Base-by-base conservation (phyloP, 2,329 filamentous ascomycete species). In the Aschersonia sp. region DNA sequence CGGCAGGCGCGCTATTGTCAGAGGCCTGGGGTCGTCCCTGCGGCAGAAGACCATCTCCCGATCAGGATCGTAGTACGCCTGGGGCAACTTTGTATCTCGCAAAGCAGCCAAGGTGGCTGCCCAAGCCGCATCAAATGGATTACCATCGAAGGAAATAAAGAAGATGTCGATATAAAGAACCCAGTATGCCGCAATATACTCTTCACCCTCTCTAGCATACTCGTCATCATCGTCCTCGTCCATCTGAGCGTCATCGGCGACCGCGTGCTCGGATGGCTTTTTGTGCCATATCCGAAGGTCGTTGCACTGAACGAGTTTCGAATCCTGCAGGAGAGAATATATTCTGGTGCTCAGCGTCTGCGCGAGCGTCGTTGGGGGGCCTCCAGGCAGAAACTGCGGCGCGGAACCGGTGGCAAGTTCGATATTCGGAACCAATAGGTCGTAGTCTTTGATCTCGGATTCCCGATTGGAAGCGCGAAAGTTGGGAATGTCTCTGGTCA, bases 101-200 rank as follows among this genome's bases (percentile, higher is more conserved):
- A 98, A 68, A 6, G 92, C 90, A 7, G 89, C 86, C 29, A 95
- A 64, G 0, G 94, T 74, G 10, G 87, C 81, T 1, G 83, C 76
- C 89, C 90, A 97, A 0, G 87, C 87, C 1, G 87, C 85, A 59
- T 98, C 90, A 54, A 97, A 89, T 1, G 87, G 79, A 58, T 92
- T 94, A 5, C 90, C 90, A 53, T 95, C 89, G 45, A 95, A 79
- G 0, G 87, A 94, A 55, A 98, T 83, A 66, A 95, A 92, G 59
- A 96, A 77, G n/a, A 96, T 73, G 60, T 97, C 90, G 54, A 98
- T 85, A 64, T 95, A 96, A 22, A 98, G 78, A 8, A 86, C 82
- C 92, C 90, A 98, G 64, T 94, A 97, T 0, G 84, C 92, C 61
- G 85, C 90, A 9, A 90, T 65, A n/a, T 60, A 60, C 6, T 60